These are phyloP conservation scores for Fusarium scirpi DNA, from an alignment of 2,329 filamentous ascomycete species.

Conservation along the genomic window DNA sequence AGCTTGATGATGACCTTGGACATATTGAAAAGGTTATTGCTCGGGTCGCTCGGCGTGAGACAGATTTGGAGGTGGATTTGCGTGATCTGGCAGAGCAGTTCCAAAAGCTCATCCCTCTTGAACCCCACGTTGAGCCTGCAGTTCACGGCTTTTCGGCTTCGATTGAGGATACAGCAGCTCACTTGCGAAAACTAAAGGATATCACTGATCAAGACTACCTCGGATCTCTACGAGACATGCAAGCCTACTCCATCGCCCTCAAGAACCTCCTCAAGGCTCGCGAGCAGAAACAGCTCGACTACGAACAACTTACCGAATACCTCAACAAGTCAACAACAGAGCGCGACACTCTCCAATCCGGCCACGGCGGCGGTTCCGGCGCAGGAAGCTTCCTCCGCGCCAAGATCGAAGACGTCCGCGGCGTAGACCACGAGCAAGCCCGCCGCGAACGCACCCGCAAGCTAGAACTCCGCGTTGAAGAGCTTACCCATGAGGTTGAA, in stretches of 20 bases:
- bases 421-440: conserved; percentile 94
- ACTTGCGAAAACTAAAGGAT: conserved; percentile 85
- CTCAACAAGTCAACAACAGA: conserved; percentile 90
- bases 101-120: conserved; percentile 89
- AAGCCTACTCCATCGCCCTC: conserved; percentile 88
- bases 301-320: conserved; percentile 95
- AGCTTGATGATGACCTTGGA: conserved; percentile 90
- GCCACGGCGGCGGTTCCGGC: conserved; percentile 71
- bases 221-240: conserved; percentile 92
- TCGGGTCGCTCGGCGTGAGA: conserved; percentile 86
- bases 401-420: conserved; percentile 96
- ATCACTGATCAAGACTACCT: conserved; percentile 97
- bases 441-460: conserved; percentile 88
- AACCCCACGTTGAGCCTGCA: conserved; percentile 85
- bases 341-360: conserved; percentile 79
- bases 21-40: conserved; percentile 97
- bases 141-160: conserved; percentile 88
- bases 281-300: conserved; percentile 98
- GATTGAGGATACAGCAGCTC: conserved; percentile 83
- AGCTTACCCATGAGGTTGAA: conserved; percentile 90
- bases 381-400: conserved; percentile 88
- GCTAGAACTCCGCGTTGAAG: conserved; percentile 91
- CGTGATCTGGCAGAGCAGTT: conserved; percentile 93
- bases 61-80: conserved; percentile 88
- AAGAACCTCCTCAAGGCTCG: conserved; percentile 91